Evolutionary conservation across 202 grass and related monocot genomes (phyloP).

Genomic region (Hordeum pubiflorum): DNA sequence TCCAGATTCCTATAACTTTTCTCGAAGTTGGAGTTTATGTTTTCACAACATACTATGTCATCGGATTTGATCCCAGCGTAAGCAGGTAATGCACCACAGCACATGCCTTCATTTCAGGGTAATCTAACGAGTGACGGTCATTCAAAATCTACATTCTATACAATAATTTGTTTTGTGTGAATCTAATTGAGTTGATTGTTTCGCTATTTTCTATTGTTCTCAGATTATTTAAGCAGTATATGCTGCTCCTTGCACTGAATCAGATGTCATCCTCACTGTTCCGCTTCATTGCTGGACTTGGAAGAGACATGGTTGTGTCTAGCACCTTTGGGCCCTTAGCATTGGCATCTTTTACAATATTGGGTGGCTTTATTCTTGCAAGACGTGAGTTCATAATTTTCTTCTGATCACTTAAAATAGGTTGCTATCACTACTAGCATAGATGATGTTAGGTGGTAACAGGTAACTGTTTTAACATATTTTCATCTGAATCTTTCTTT

Average conservation of each 20-base stretch:
- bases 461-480: not conserved
- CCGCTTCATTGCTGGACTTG: slow-evolving; percentile 67
- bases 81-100: slow-evolving; percentile 44
- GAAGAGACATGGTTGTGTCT: slow-evolving; percentile 83
- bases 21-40: slow-evolving; percentile 74
- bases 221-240: slow-evolving; percentile 92
- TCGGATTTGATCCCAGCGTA: slow-evolving; percentile 79
- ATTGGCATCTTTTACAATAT: slow-evolving; percentile 41
- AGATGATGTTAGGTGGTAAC: not conserved
- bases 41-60: slow-evolving; percentile 78
- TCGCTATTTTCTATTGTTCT: not conserved
- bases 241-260: slow-evolving; percentile 71
- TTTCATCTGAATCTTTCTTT: not conserved
- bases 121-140: too few relatives aligned
- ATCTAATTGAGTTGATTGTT: not conserved
- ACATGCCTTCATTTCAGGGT: not conserved
- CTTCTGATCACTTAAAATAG: not conserved
- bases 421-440: not conserved
- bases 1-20: slow-evolving; percentile 84
- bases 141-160: too few relatives aligned
- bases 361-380: slow-evolving; percentile 84
- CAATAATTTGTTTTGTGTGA: not conserved
- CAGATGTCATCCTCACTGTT: slow-evolving; percentile 82
- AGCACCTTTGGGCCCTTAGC: slow-evolving; percentile 79
- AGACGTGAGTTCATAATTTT: slow-evolving; percentile 45